Percentiles rank a stretch among this genome's conserved stretches.
Conservation (phyloP, 768 basidiomycete genomes). For the Mycena vitilis region DNA sequence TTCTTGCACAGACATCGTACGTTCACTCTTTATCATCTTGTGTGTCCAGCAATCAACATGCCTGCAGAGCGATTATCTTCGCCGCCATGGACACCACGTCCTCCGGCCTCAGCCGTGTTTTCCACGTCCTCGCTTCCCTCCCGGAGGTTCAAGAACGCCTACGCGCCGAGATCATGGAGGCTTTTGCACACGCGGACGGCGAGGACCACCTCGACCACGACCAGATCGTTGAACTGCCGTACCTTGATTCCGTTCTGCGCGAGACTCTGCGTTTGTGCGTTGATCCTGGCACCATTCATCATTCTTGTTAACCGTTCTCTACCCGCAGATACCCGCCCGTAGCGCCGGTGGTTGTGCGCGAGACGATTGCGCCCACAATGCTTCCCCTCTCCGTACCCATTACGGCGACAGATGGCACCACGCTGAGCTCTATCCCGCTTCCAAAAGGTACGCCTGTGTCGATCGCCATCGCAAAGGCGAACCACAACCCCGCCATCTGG, state of each 20-base stretch:
- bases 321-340: conserved; percentile 8
- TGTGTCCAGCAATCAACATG: background rate
- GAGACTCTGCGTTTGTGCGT: conserved; percentile 40
- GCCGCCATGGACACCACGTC: background rate
- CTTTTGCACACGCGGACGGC: conserved; percentile 33
- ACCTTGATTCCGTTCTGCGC: conserved; percentile 41
- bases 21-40: background rate
- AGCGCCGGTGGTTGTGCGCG: background rate
- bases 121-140: background rate
- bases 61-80: background rate
- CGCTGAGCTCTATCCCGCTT: conserved; percentile 51
- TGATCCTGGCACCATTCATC: background rate
- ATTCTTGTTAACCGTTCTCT: background rate
- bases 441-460: conserved; percentile 53
- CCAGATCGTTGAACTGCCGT: conserved; percentile 31
- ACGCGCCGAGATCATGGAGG: conserved; percentile 38
- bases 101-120: background rate
- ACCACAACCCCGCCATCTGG: conserved; percentile 57
- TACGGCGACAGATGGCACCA: conserved; percentile 48
- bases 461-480: conserved; percentile 51
- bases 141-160: background rate
- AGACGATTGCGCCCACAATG: conserved; percentile 31
- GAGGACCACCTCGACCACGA: conserved; percentile 27
- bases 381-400: conserved; percentile 57
- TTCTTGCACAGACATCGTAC: background rate